Conservation (phyloP, 2,329 filamentous ascomycete genomes). For the Calonectria ilicicola region DNA sequence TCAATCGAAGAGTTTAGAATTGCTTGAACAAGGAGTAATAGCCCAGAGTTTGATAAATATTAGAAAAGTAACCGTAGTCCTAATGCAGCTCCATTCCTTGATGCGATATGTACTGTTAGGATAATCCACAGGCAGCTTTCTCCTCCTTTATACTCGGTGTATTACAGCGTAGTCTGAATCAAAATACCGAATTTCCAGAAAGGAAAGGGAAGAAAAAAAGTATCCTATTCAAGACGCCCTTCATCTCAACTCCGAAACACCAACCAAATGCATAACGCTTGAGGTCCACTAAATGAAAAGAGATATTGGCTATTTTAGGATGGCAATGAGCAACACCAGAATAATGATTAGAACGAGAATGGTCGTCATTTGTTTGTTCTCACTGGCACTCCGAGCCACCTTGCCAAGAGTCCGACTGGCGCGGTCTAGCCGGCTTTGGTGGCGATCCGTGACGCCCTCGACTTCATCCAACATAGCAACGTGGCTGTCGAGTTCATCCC, state of each 20-base stretch:
- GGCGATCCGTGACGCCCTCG: constrained; percentile 84
- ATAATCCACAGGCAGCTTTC: background rate
- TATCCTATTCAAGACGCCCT: constrained; percentile 6
- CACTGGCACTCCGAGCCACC: constrained; percentile 79
- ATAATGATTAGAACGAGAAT: constrained; percentile 87
- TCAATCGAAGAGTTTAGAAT: background rate
- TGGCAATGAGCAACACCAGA: constrained; percentile 83
- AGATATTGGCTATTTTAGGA: constrained; percentile 72
- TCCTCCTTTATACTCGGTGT: background rate
- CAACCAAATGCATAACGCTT: constrained; percentile 34
- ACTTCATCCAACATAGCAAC: constrained; percentile 90
- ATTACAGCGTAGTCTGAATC: background rate
- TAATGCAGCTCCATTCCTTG: background rate
- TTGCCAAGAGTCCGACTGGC: constrained; percentile 79
- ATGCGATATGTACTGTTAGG: constrained; percentile 10
- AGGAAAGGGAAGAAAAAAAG: background rate
- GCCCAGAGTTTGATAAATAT: background rate
- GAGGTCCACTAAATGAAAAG: constrained; percentile 22
- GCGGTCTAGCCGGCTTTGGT: constrained; percentile 80
- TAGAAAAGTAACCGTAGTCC: background rate
- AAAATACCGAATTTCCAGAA: background rate
- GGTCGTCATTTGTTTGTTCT: constrained; percentile 88
- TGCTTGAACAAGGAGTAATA: background rate
- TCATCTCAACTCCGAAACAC: constrained; percentile 32
- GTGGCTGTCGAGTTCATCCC: constrained; percentile 93